Evolutionary conservation across 805 yeast genomes (phyloP), one percentile per base, ranked within the genome.

Genomic region (Wickerhamiella brachini): DNA sequence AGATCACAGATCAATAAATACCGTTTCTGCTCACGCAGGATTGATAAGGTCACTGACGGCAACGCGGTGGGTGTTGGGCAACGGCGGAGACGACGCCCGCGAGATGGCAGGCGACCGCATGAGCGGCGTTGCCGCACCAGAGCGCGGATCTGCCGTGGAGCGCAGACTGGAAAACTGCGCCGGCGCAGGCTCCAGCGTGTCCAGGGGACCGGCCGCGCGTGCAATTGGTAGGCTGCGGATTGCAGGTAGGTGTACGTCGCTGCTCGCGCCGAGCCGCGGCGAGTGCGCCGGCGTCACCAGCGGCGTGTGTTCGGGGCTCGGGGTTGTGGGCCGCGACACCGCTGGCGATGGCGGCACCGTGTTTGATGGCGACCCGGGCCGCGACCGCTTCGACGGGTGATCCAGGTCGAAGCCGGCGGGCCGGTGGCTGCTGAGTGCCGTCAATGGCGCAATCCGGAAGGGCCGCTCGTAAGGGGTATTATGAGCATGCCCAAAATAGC

Each of bases 201-300:
- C 49, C 20, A 45, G 50, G 17, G 18, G 15, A 26, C 12, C 45
- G 26, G 23, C 13, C 12, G 31, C 23, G 29, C 24, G 51, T 7
- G 49, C 48, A 23, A 63, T 52, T n/a, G 65, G 62, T 52, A 68
- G 57, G n/a, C 65, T 59, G 21, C 72, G 59, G 48, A 68, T 64
- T 2, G 67, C 63, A 22, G 72, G 72, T 51, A 68, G 58, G 52
- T 66, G 70, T 12, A 66, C 59, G 31, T 63, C 65, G 20, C 57
- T 59, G 18, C 57, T 51, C n/a, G 75, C 66, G 15, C 61, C 67
- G 31, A 71, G 57, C 6, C 72, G 62, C 24, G 75, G 75, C 24
- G 74, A 70, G 53, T 69, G 75, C 2, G 71, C 71, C 7, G 75
- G 75, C 13, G 75, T 71, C 37, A 61, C 69, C 50, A 71, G 59